Evolutionary conservation across 176 grass and related monocot genomes (phyloP), one percentile per base, ranked within the genome.

Genomic region (Pontederia paniculata): DNA sequence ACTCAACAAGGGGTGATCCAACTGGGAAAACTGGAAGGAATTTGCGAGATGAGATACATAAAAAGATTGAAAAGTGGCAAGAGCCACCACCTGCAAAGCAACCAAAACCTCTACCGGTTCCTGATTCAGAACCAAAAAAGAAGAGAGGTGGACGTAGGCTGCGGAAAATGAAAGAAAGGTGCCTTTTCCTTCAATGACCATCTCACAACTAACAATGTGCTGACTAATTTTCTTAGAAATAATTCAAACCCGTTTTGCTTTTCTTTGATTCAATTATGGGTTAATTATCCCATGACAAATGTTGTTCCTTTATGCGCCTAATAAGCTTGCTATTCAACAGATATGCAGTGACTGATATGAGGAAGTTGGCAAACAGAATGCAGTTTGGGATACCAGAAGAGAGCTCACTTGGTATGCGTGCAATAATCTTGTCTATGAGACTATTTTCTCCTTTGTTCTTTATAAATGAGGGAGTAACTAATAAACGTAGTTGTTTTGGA

Each of bases 161-260:
- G 66, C 63, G 82, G 13, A 96, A 96, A 78, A 86, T 78, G 79
- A 96, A 96, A 96, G 85, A 96, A 75, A 89, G 85, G 82, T 96
- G 52, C 31, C 17, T 18, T 69, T 17, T 61, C 4, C 59, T 43
- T 12, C 23, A 22, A 23, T 48, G 42, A 9, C 28, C 20, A 20
- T 9, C 18, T 10, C 5, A 47, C 47, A 65, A 48, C 12, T 14
- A 15, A 54, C 67, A 2, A 5, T 37, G 28, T 37, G 28, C 28
- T 37, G 28, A 45, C 41, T 14, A 62, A 4, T 43, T 5, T 47
- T 45, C 19, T 22, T 53, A 16, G 45, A 21, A 64, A 22, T 45
- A 18, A 47, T 22, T 23, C 17, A 61, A 41, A 28, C 0, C 0
- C 2, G 10, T 25, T 1, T 14, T 25, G 52, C 41, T 0, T 73